phyloP scores from a whole-genome alignment of 2,329 filamentous ascomycete species.

The Emergomyces africanus region DNA sequence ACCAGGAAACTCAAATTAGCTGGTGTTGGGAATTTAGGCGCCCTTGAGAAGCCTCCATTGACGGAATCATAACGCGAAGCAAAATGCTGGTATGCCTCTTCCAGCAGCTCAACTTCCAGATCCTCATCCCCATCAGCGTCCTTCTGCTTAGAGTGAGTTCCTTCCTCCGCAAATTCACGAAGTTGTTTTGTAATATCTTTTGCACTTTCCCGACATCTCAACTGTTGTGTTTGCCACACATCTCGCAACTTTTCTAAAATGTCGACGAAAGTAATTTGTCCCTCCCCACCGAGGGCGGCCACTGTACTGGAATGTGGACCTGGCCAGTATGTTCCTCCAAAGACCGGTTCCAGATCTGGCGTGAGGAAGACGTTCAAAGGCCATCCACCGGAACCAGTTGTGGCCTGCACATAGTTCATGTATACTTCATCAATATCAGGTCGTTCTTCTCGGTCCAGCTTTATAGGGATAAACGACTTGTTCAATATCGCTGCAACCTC shows the following conservation, averaged over 20 bases:
- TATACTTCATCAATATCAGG: conserved; percentile 93
- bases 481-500: conserved; percentile 76
- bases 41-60: conserved; percentile 65
- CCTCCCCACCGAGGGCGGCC: conserved; percentile 30
- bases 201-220: conserved; percentile 71
- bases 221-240: conserved; percentile 71
- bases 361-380: conserved; percentile 95
- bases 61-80: conserved; percentile 64
- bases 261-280: conserved; percentile 65
- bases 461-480: conserved; percentile 74
- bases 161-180: conserved; percentile 78
- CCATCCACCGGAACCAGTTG: conserved; percentile 83
- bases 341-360: conserved; percentile 82
- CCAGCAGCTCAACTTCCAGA: conserved; percentile 77
- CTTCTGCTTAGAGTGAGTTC: conserved; percentile 42
- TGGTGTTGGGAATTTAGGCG: conserved; percentile 84
- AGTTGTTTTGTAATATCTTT: conserved; percentile 70
- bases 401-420: conserved; percentile 96
- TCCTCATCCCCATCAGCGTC: conserved; percentile 47
- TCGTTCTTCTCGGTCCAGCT: conserved; percentile 86
- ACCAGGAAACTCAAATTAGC: conserved; percentile 74
- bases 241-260: conserved; percentile 66
- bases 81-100: conserved; percentile 78
- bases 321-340: conserved; percentile 94
- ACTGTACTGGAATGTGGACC: conserved; percentile 51